These are phyloP conservation scores for Ceriops zippeliana DNA, from an alignment of 345 rosid species.

Conservation along the genomic window DNA sequence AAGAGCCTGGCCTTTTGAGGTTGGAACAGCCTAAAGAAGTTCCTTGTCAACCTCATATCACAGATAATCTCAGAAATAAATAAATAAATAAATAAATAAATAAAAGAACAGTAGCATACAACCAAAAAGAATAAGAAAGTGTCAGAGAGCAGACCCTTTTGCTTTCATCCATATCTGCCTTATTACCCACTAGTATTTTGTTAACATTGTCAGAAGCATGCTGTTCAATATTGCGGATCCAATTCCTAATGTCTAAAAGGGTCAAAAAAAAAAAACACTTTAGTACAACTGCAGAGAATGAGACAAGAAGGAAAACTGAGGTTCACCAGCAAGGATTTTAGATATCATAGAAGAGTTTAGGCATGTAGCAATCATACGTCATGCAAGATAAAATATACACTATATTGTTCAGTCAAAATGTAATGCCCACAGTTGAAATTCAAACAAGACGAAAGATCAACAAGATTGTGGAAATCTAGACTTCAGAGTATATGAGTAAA, in stretches of 20 bases:
- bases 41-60: neutral
- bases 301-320: neutral
- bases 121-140: neutral
- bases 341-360: neutral
- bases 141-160: constrained; percentile 40
- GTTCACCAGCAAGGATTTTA: neutral
- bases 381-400: too few relatives aligned
- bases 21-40: constrained; percentile 76
- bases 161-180: constrained; percentile 72
- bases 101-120: neutral
- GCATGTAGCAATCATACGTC: too few relatives aligned
- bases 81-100: neutral
- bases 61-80: neutral
- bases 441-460: neutral
- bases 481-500: neutral
- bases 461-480: neutral
- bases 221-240: constrained; percentile 67
- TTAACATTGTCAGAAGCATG: constrained; percentile 65
- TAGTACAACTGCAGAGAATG: neutral
- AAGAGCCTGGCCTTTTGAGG: constrained; percentile 94
- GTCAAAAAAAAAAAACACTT: neutral
- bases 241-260: constrained; percentile 51
- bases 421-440: neutral
- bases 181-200: constrained; percentile 62
- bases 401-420: too few relatives aligned